Base-by-base conservation (phyloP, 1,139 yeast species). In the Yamadazyma diospyri region DNA sequence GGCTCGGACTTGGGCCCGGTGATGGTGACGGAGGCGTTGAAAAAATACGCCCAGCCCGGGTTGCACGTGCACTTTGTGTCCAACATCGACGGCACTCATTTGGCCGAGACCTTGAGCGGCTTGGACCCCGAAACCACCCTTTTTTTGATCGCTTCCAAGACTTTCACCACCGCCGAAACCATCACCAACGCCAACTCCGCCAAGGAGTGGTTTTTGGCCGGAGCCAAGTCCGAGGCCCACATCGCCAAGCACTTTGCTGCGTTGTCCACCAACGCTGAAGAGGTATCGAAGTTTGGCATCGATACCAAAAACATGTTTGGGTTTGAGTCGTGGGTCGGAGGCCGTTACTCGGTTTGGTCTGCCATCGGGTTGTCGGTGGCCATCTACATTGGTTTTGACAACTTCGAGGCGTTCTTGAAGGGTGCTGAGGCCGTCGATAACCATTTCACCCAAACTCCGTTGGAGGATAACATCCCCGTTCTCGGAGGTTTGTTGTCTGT, bases 1-100 rank as follows among this genome's bases (percentile, higher is more conserved):
- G 98, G 98, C 48, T 88, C 97, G 19, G 98, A 92, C 63, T 76
- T 92, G 54, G 98, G 98, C 51, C 98, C 98, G 32, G 97, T 92
- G 37, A 92, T 92, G 98, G 97, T 92, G 49, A 88, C 97, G 40
- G 97, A 92, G 69, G 97, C 98, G 23, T 77, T 92, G 59, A 92
- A 89, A 72, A 81, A 85, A 46, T 92, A 92, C 65, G 70, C 89
- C 43, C 72, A 81, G 53, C 79, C 81, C 42, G 84, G 80, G 41
- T 72, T 92, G 51, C 65, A 71, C 43, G 95, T 78, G 35, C 95
- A 92, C 69, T 92, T 88, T 63, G 97, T 92, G 40, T 89, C 97
- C 50, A 92, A 92, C 76, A 92, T 92, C 56, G 98, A 92, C 58
- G 98, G 98, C 59, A 92, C 98, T 40, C 96, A 89, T 67, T 75